Conservation (phyloP, 495 filamentous ascomycete genomes). For the Xylaria grammica region DNA sequence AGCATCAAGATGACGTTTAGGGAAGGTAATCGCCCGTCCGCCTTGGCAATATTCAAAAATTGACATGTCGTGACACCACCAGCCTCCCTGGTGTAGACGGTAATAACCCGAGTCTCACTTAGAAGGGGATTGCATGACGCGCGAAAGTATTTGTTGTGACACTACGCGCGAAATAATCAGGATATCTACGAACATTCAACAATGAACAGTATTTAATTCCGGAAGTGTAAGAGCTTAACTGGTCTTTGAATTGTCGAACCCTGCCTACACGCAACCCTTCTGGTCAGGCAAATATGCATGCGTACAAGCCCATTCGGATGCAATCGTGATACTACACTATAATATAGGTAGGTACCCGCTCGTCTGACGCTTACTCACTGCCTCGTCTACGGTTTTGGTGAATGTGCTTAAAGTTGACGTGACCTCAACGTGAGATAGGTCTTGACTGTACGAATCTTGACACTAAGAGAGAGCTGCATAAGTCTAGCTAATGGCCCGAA, state of each 20-base stretch:
- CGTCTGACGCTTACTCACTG: background rate
- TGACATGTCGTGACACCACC: constrained; percentile 12
- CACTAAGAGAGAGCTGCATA: constrained; percentile 7
- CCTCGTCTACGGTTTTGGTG: background rate
- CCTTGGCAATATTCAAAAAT: constrained; percentile 19
- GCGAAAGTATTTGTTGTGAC: background rate
- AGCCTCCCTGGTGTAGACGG: background rate
- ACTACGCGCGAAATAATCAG: background rate
- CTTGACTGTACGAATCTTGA: background rate
- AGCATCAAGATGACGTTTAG: constrained; percentile 11
- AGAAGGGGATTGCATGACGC: constrained; percentile 2
- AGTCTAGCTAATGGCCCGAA: background rate
- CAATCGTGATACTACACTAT: too few relatives aligned
- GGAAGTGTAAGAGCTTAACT: background rate
- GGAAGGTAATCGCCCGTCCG: constrained; percentile 14
- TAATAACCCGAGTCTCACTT: background rate
- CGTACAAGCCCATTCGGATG: too few relatives aligned
- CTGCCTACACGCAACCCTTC: too few relatives aligned
- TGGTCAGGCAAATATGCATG: too few relatives aligned
- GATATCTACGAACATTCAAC: too few relatives aligned
- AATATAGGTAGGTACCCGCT: too few relatives aligned
- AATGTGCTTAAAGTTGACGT: background rate
- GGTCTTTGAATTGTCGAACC: too few relatives aligned
- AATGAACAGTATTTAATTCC: background rate
- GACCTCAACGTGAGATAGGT: background rate